phyloP scores from a whole-genome alignment of 768 basidiomycete species.

The Exsudoporus frostii region DNA sequence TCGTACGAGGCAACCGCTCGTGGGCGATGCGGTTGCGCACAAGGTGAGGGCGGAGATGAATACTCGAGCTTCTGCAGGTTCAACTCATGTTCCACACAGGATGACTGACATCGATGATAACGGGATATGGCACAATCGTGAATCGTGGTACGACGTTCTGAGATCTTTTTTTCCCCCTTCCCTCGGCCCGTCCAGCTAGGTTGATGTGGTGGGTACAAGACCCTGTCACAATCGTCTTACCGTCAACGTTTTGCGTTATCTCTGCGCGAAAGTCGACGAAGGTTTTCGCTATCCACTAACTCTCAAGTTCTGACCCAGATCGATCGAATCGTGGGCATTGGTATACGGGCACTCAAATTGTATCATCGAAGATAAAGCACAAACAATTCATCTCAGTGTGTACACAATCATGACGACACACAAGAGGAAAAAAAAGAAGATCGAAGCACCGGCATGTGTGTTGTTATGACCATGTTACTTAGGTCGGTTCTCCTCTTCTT shows the following conservation, averaged over 20 bases:
- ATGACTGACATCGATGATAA: background rate
- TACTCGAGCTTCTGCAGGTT: background rate
- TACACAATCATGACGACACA: background rate
- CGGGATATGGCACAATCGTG: too few species aligned
- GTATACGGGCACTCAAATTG: background rate
- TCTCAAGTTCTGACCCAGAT: background rate
- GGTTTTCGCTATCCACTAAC: background rate
- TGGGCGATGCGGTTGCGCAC: too few species aligned
- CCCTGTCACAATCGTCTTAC: background rate
- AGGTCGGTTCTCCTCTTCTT: too few species aligned
- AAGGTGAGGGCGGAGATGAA: background rate
- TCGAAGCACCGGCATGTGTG: too few species aligned
- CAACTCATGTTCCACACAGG: background rate
- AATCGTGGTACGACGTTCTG: too few species aligned
- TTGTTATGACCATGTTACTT: too few species aligned
- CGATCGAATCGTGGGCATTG: background rate
- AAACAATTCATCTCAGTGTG: background rate
- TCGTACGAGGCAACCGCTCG: background rate
- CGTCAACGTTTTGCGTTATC: background rate
- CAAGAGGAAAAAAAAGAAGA: background rate
- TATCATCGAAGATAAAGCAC: background rate
- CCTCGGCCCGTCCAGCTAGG: background rate
- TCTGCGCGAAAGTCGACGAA: too few species aligned
- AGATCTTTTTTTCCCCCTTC: background rate
- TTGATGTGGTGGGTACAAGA: background rate